Base-by-base conservation (phyloP, 164 flowering plant species). In the Tetrastigma voinierianum region DNA sequence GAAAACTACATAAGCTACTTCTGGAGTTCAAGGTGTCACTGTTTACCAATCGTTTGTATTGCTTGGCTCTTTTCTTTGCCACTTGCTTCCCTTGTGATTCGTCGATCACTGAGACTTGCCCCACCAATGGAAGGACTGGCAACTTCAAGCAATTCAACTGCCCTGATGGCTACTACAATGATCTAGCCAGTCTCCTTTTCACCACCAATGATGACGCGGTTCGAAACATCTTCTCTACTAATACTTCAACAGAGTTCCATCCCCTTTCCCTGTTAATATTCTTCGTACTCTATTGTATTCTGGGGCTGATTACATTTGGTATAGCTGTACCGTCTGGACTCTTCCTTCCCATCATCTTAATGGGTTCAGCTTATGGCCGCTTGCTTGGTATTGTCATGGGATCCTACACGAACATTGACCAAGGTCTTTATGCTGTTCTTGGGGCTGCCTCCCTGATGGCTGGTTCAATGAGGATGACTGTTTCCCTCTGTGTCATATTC, bases 401-500 rank as follows among this genome's bases (percentile, higher is more conserved):
- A 44, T 51, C 80, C 54, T 81, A 85, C 65, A 82, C 97, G 1
- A 81, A 79, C 16, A 82, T 95, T 23, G 98, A 95, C 67, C 83
- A 84, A 24, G 98, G 98, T 53, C 91, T 95, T 43, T 91, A 70
- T 59, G 93, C 98, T 2, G 90, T 95, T 14, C 92, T 91, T 2
- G 98, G 98, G 13, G 94, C 98, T 59, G 98, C 98, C 15, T 86
- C 96, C 1, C 87, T 95, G 62, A 85, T 95, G 90, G 86, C 92
- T 25, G 98, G 98, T 9, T 88, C 98, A 9, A 95, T 95, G 98
- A 81, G 98, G 51, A 95, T 90, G 97, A 95, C 98, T 1, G 97
- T 95, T 52, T 95, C 98, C 1, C 83, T 95, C 3, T 91, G 98
- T 68, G 96, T 95, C 49, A 95, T 95, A 61, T 86, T 91, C 76